Percentiles rank a stretch among this genome's conserved stretches.
Conservation (phyloP, 331 rosid species). For the Ulmus americana region DNA sequence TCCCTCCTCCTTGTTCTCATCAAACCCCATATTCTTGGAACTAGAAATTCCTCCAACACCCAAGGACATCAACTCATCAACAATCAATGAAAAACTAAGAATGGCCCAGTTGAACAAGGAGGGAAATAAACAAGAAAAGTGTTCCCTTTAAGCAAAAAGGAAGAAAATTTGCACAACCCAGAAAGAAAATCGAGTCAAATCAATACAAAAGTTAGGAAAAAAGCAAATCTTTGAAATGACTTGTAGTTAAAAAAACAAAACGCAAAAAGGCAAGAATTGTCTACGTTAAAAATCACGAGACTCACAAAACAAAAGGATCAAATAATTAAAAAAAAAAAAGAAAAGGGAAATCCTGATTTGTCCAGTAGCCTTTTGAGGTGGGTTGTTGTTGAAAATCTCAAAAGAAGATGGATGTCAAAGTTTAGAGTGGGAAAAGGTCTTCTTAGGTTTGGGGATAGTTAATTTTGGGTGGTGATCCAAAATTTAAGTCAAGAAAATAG, state of each 20-base stretch:
- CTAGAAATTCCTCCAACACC: constrained; percentile 38
- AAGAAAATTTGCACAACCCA: constrained; percentile 5
- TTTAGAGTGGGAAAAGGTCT: constrained; percentile 22
- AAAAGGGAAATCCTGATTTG: constrained; percentile 12
- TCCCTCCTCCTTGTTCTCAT: constrained; percentile 29
- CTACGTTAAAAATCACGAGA: not conserved
- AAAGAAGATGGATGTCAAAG: constrained; percentile 9
- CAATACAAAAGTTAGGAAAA: not conserved
- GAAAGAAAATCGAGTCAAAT: not conserved
- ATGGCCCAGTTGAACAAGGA: constrained; percentile 12
- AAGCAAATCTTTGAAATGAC: constrained; percentile 13
- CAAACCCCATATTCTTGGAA: constrained; percentile 56
- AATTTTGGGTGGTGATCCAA: constrained; percentile 55
- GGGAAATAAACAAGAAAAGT: not conserved
- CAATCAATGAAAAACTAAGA: constrained; percentile 2
- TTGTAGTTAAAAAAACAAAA: not conserved
- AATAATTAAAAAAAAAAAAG: constrained; percentile 10
- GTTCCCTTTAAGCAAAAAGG: constrained; percentile 14
- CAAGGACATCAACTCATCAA: constrained; percentile 36
- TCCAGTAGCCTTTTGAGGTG: constrained; percentile 36
- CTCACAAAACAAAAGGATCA: constrained; percentile 2
- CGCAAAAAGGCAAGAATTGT: constrained; percentile 14
- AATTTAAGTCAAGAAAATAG: constrained; percentile 22
- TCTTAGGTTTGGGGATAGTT: constrained; percentile 7
- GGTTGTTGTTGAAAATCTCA: constrained; percentile 27